Conservation (phyloP, 495 filamentous ascomycete genomes). For the Amniculicola lignicola region DNA sequence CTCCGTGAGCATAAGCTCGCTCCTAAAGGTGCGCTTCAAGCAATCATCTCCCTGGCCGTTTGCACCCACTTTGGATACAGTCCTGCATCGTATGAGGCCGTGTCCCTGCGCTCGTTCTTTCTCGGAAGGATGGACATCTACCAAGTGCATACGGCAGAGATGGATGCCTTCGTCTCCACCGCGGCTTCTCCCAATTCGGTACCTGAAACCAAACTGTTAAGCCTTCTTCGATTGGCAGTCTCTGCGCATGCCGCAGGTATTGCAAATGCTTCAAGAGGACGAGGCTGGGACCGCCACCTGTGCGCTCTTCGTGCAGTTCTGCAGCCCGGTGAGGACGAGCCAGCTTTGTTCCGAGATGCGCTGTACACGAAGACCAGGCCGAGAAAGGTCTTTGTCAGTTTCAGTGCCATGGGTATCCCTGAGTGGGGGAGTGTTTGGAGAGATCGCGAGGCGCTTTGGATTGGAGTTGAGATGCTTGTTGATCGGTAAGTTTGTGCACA, state of each 20-base stretch:
- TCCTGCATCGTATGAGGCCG: not conserved
- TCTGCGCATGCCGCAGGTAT: not conserved
- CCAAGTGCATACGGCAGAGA: not conserved
- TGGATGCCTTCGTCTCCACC: not conserved
- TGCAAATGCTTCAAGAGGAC: not conserved
- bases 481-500: not conserved
- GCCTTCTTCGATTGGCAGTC: not conserved
- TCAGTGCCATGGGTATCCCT: not conserved
- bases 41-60: not conserved
- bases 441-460: not conserved
- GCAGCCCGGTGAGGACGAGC: not conserved
- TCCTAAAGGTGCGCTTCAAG: not conserved
- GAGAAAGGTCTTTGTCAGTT: slow-evolving; percentile 1
- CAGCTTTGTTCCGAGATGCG: not conserved
- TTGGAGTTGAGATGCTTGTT: not conserved
- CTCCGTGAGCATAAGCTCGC: not conserved
- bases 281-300: slow-evolving; percentile 1
- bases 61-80: not conserved
- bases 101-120: not conserved
- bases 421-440: slow-evolving; percentile 5
- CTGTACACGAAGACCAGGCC: not conserved
- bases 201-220: not conserved
- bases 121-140: not conserved
- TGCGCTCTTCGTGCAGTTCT: not conserved
- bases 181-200: not conserved